A percentile compares a stretch with the other conserved stretches of the same genome.
Evolutionary conservation across 1,284 basidiomycete species (phyloP).

Genomic region (Singerocomus inundabilis): DNA sequence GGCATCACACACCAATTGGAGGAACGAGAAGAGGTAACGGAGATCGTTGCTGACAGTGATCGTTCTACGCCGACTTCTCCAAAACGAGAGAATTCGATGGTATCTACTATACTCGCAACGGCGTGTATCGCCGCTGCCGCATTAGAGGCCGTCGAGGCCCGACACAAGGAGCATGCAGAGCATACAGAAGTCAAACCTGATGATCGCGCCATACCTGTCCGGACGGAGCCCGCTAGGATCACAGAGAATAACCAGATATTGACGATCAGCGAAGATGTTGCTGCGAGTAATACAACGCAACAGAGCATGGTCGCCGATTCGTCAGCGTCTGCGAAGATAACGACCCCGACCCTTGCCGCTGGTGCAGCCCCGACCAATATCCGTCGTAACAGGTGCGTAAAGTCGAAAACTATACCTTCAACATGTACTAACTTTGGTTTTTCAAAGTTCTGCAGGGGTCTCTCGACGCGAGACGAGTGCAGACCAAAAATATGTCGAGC

Average conservation of each 20-base stretch:
- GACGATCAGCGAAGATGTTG: background rate
- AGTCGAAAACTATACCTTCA: background rate
- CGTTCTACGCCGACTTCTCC: background rate
- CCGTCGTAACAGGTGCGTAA: background rate
- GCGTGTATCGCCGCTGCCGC: conserved; percentile 13
- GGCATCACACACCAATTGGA: background rate
- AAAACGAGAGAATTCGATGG: conserved; percentile 8
- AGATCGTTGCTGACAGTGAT: background rate
- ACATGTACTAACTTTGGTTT: background rate
- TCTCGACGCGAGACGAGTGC: background rate
- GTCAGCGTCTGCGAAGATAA: background rate
- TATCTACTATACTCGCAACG: conserved; percentile 12
- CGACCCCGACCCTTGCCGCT: background rate
- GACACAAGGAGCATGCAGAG: conserved; percentile 4
- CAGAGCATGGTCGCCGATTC: background rate
- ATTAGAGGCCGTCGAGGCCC: conserved; percentile 9
- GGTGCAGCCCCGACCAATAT: background rate
- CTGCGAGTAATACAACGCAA: background rate
- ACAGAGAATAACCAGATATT: background rate
- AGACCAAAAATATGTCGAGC: background rate
- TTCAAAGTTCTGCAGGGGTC: background rate
- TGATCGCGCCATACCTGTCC: background rate
- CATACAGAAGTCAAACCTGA: background rate
- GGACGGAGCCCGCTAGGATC: background rate
- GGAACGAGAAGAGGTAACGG: background rate